These are phyloP conservation scores for Pichia thaimueangensis DNA, from an alignment of 805 yeast genomes.

Conservation along the genomic window DNA sequence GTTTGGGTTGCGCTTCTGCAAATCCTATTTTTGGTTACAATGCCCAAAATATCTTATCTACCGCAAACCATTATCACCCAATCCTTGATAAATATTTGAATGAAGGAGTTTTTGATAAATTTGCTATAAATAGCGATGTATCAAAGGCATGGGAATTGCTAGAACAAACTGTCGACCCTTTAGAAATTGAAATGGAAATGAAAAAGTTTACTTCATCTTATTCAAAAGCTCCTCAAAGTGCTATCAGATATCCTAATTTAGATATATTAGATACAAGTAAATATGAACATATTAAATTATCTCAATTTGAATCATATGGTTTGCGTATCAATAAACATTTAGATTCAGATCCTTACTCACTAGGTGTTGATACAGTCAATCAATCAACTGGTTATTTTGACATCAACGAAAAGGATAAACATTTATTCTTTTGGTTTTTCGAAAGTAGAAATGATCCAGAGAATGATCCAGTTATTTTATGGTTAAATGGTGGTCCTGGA, in stretches of 20 bases:
- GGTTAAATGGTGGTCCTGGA: conserved; percentile 96
- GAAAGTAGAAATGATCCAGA: conserved; percentile 86
- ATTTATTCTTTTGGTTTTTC: conserved; percentile 75
- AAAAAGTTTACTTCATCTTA: conserved; percentile 2
- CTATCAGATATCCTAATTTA: conserved; percentile 1
- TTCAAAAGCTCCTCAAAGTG: conserved; percentile 5
- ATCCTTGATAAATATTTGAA: conserved; percentile 9
- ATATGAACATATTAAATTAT: conserved; percentile 8
- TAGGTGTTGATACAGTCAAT: conserved; percentile 77
- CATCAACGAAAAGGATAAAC: conserved; percentile 58
- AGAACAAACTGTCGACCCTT: conserved; percentile 6
- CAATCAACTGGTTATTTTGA: conserved; percentile 86
- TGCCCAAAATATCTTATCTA: conserved; percentile 6
- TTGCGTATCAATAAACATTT: conserved; percentile 18
- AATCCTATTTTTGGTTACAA: conserved; percentile 6
- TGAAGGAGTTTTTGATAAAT: conserved; percentile 8
- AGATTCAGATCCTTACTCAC: conserved; percentile 44
- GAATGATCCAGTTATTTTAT: conserved; percentile 76
- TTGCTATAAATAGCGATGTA: conserved; percentile 4
- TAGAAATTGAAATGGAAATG: conserved; percentile 2
- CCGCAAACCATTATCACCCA: conserved; percentile 1
- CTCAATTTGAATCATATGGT: conserved; percentile 19
- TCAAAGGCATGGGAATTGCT: conserved; percentile 11
- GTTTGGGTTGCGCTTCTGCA: not conserved
- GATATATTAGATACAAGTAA: not conserved